phyloP scores from a whole-genome alignment of 345 rosid genomes.

The Pseudoturritis turrita region DNA sequence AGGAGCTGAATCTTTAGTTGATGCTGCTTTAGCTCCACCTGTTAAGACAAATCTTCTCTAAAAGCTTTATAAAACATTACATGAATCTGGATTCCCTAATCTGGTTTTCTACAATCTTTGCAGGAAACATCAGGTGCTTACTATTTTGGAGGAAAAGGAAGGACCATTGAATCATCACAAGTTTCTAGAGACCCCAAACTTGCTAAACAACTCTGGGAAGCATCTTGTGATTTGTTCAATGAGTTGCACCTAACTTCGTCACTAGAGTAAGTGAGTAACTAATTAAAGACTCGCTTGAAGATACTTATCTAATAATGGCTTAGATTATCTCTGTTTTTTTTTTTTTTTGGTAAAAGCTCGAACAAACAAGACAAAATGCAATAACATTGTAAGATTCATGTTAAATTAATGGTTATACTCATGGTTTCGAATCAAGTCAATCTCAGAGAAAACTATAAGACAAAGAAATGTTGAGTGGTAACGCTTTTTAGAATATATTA shows the following conservation, averaged over 20 bases:
- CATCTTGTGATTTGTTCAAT: conserved; percentile 43
- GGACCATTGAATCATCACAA: conserved; percentile 50
- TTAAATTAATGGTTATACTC: not conserved
- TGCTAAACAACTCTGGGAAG: conserved; percentile 56
- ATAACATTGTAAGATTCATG: not conserved
- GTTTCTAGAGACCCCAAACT: conserved; percentile 43
- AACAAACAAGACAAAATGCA: not conserved
- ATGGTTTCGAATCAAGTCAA: not conserved
- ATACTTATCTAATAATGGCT: not conserved
- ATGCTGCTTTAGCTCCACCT: conserved; percentile 79
- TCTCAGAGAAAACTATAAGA: not conserved
- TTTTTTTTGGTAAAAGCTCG: not conserved
- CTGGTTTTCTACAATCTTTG: conserved; percentile 36
- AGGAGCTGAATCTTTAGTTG: conserved; percentile 56
- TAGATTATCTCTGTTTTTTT: not conserved
- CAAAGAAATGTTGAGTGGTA: not conserved
- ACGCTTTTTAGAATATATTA: too few species aligned
- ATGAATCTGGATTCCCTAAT: not conserved
- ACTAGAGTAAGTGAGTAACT: not conserved
- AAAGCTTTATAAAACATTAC: not conserved
- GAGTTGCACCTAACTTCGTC: not conserved
- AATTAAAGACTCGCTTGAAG: not conserved
- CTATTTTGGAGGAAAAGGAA: conserved; percentile 84
- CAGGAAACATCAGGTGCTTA: conserved; percentile 67
- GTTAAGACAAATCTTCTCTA: not conserved